Evolutionary conservation across 345 rosid genomes (phyloP), one percentile per base, ranked within the genome.

Genomic region (Aethionema arabicum): DNA sequence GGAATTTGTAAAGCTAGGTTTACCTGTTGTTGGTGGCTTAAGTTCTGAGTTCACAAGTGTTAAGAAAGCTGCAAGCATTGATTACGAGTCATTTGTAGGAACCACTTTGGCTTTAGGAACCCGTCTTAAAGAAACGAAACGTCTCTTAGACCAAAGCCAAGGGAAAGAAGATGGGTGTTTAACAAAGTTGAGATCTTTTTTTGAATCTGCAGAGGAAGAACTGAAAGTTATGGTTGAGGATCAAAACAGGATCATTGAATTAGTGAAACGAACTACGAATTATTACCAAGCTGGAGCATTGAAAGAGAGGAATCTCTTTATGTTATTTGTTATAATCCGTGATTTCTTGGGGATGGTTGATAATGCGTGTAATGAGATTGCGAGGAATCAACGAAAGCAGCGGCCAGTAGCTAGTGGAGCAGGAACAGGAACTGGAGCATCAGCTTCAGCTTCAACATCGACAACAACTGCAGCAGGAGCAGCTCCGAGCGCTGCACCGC

Each of bases 311-410:
- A 67, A 65, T 11, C 75, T 78, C 21, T 81, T 91, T 57, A 86
- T 79, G 52, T 37, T 91, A n/a, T 88, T 88, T 71, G 77, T 78
- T 32, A 80, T 88, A 53, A 83, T 91, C 48, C 84, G 78, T 12
- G 88, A 91, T 59, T 91, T 91, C 58, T 77, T 91, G 13, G 69
- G 72, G 4, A 86, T 82, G 96, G 98, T 88, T 7, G 98, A 91
- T 76, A 73, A 77, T 8, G 95, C 72, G 0, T 88, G 95, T 61
- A 61, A 83, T 4, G 85, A 83, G 42, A 80, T 88, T 38, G 76
- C 95, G 35, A 73, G 91, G 76, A 83, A 76, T 52, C 72, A 80
- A 73, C 87, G 78, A 65, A 80, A 60, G 55, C 81, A 72, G 70
- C 76, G 61, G 59, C 59, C 79, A 0, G 45, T 75, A 15, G 4